Conservation (phyloP, 1,284 basidiomycete genomes). For the Pholiota adiposa region DNA sequence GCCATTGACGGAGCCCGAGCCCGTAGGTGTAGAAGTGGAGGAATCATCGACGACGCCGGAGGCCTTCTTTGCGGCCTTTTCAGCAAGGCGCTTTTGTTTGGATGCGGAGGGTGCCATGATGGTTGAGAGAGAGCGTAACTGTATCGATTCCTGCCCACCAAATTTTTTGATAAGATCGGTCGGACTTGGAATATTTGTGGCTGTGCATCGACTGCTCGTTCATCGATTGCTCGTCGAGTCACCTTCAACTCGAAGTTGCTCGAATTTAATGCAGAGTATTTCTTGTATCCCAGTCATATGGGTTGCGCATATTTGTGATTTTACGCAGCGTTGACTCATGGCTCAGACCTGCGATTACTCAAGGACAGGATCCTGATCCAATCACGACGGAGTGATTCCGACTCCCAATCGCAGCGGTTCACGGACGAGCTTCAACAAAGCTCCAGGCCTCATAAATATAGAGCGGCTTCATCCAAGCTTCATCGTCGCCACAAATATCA, state of each 20-base stretch:
- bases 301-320: too few species aligned
- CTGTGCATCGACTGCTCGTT: not conserved
- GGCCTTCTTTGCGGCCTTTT: conserved; percentile 88
- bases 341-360: too few species aligned
- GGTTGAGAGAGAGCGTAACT: conserved; percentile 5
- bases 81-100: conserved; percentile 86
- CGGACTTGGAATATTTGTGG: conserved; percentile 31
- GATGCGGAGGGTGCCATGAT: conserved; percentile 78
- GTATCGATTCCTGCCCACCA: conserved; percentile 16
- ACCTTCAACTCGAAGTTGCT: not conserved
- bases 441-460: too few species aligned
- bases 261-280: too few species aligned
- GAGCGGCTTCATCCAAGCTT: too few species aligned
- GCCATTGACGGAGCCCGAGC: conserved; percentile 68
- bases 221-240: not conserved
- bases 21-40: conserved; percentile 63
- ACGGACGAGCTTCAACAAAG: too few species aligned
- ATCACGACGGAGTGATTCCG: too few species aligned
- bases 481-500: too few species aligned
- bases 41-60: conserved; percentile 53
- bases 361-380: too few species aligned
- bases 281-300: too few species aligned
- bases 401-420: too few species aligned
- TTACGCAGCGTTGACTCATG: too few species aligned
- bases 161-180: conserved; percentile 40